Base-by-base conservation (phyloP, 331 rosid genomes). In the Malus hybrid region DNA sequence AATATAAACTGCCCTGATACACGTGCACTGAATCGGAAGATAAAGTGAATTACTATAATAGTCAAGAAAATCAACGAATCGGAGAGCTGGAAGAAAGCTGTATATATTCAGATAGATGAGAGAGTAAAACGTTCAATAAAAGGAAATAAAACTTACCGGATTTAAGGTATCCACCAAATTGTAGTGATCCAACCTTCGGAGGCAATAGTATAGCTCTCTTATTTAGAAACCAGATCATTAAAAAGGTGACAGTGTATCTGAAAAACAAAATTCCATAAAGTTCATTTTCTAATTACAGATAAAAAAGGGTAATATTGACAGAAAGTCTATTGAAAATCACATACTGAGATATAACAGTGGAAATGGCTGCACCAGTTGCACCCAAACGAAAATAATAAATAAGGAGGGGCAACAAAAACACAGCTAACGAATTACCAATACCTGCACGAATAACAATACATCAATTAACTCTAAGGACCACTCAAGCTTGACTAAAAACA, bases 311-410 rank as follows among this genome's bases (percentile, higher is more conserved):
- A 70, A 73, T 71, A 63, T 24, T n/a, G 44, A 61, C 76, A 79
- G 52, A 68, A 18, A 79, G 39, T 77, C 18, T 31, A 65, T 33
- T 22, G 65, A 63, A 80, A 71, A 78, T 64, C 55, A 81, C 97
- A 73, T 90, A 94, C 99, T 94, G 99, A 71, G 99, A 94, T 75
- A 92, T 67, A 80, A 92, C 97, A 12, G 96, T 87, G 71, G 99
- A 90, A 69, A 92, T 79, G 83, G 96, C 97, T 22, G 99, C 99
- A 59, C 97, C 99, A 73, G 85, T 87, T 77, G 81, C 89, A 60
- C 99, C 97, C 97, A 92, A 77, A 77, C 76, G 74, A 76, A 90
- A 86, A 83, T 76, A 81, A 84, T 92, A 88, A 83, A 94, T 94
- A 65, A 92, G 91, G 69, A 86, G 70, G 60, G 99, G 99, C 79